phyloP scores from a whole-genome alignment of 495 filamentous ascomycete genomes.

The Penicillium pulvis region DNA sequence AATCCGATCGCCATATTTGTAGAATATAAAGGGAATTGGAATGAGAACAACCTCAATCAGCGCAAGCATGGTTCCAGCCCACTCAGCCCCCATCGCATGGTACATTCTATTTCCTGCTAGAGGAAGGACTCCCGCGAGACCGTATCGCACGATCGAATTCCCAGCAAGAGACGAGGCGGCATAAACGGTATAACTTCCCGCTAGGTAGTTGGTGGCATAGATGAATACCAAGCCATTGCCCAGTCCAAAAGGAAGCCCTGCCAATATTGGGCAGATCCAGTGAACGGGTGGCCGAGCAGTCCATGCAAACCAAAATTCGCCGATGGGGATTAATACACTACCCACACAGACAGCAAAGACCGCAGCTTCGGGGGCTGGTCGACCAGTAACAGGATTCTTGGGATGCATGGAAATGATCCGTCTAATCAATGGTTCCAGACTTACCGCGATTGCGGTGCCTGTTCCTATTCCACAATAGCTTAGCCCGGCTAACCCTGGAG shows the following conservation, averaged over 20 bases:
- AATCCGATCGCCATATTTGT: slow-evolving; percentile 66
- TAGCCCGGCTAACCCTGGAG: slow-evolving; percentile 62
- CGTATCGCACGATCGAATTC: slow-evolving; percentile 62
- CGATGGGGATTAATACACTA: slow-evolving; percentile 62
- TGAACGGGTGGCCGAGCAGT: slow-evolving; percentile 68
- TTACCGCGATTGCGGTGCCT: slow-evolving; percentile 64
- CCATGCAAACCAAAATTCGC: slow-evolving; percentile 76
- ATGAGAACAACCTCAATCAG: slow-evolving; percentile 64
- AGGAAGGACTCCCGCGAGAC: slow-evolving; percentile 70
- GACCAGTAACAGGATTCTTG: slow-evolving; percentile 65
- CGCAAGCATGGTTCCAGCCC: slow-evolving; percentile 73
- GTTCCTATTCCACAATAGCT: slow-evolving; percentile 71
- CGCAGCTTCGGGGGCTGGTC: slow-evolving; percentile 64
- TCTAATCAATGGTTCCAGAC: slow-evolving; percentile 63
- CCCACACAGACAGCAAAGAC: slow-evolving; percentile 69
- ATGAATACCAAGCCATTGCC: slow-evolving; percentile 74
- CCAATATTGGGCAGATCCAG: slow-evolving; percentile 69
- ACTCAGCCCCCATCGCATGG: slow-evolving; percentile 60
- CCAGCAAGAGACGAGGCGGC: slow-evolving; percentile 71
- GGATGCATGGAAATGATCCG: slow-evolving; percentile 65
- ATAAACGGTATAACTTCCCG: slow-evolving; percentile 70
- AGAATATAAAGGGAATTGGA: slow-evolving; percentile 77
- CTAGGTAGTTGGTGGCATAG: slow-evolving; percentile 70
- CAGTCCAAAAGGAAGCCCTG: slow-evolving; percentile 71
- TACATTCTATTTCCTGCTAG: slow-evolving; percentile 73